These are phyloP conservation scores for Starmera dryadoides DNA, from an alignment of 805 yeast species.

Conservation along the genomic window DNA sequence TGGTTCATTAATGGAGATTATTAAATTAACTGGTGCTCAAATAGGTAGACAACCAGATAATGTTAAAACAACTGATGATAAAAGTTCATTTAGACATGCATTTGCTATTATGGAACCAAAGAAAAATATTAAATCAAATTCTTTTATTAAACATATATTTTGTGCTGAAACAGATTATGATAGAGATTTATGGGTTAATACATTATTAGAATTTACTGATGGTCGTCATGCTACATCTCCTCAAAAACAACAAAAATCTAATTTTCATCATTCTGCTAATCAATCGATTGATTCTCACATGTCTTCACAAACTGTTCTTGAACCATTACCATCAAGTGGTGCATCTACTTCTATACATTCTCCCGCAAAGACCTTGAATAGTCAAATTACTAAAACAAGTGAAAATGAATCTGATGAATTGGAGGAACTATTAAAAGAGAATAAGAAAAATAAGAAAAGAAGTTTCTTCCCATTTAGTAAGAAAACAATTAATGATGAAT, in stretches of 20 bases:
- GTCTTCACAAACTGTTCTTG: not conserved
- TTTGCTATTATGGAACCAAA: conserved; percentile 45
- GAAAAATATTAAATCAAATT: conserved; percentile 18
- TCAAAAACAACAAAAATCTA: not conserved
- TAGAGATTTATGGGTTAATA: conserved; percentile 64
- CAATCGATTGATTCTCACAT: not conserved
- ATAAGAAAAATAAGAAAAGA: conserved; percentile 43
- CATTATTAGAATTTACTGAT: conserved; percentile 28
- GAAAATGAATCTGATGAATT: conserved; percentile 11
- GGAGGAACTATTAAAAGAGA: conserved; percentile 26
- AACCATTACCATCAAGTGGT: not conserved
- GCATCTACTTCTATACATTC: not conserved
- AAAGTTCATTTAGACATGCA: conserved; percentile 44
- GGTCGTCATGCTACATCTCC: not conserved
- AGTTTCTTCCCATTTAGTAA: conserved; percentile 53
- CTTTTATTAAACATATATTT: conserved; percentile 47
- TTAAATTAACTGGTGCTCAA: conserved; percentile 42
- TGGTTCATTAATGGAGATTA: conserved; percentile 46
- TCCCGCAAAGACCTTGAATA: conserved; percentile 3
- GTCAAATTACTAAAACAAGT: conserved; percentile 4
- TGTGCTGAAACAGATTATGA: conserved; percentile 79
- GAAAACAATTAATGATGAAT: conserved; percentile 13
- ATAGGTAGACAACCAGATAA: conserved; percentile 43
- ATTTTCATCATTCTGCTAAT: not conserved
- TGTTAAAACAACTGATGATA: conserved; percentile 17